Evolutionary conservation across 2,329 filamentous ascomycete species (phyloP).

Genomic region (Aaosphaeria arxii): DNA sequence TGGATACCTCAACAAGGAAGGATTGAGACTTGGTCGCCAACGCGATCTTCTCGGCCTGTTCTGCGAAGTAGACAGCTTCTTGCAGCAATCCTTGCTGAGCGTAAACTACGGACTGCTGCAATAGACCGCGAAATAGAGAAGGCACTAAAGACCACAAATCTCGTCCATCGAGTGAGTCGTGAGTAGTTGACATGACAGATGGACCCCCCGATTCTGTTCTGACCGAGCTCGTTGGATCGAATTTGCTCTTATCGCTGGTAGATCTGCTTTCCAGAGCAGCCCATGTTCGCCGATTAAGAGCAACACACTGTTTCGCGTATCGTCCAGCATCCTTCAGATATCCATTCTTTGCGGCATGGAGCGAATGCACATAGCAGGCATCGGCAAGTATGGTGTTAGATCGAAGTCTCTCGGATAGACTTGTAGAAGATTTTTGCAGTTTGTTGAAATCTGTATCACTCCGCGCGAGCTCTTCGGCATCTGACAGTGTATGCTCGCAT

Average conservation of each 20-base stretch:
- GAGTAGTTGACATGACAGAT: constrained; percentile 41
- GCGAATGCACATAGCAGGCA: constrained; percentile 63
- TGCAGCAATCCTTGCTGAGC: constrained; percentile 81
- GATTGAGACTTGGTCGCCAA: constrained; percentile 63
- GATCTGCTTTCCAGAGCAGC: constrained; percentile 47
- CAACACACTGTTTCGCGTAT: constrained; percentile 48
- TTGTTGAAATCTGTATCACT: constrained; percentile 25
- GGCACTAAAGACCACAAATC: constrained; percentile 78
- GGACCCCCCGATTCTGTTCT: constrained; percentile 26
- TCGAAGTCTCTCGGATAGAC: constrained; percentile 31
- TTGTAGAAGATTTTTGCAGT: constrained; percentile 27
- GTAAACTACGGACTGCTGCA: constrained; percentile 74
- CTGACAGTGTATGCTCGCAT: constrained; percentile 39
- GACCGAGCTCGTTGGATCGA: constrained; percentile 27
- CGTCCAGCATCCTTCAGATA: constrained; percentile 45
- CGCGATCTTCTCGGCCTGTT: constrained; percentile 78
- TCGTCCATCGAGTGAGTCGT: constrained; percentile 54
- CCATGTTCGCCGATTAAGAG: constrained; percentile 51
- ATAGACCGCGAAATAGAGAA: constrained; percentile 67
- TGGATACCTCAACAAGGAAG: constrained; percentile 44
- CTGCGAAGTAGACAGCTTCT: constrained; percentile 83
- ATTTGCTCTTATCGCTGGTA: constrained; percentile 18
- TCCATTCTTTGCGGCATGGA: constrained; percentile 59
- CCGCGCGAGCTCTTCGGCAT: constrained; percentile 26
- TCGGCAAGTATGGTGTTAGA: constrained; percentile 56